Evolutionary conservation across 352 stramenopile species (phyloP), one percentile per base, ranked within the genome.

Genomic region (Globisporangium parvum): DNA sequence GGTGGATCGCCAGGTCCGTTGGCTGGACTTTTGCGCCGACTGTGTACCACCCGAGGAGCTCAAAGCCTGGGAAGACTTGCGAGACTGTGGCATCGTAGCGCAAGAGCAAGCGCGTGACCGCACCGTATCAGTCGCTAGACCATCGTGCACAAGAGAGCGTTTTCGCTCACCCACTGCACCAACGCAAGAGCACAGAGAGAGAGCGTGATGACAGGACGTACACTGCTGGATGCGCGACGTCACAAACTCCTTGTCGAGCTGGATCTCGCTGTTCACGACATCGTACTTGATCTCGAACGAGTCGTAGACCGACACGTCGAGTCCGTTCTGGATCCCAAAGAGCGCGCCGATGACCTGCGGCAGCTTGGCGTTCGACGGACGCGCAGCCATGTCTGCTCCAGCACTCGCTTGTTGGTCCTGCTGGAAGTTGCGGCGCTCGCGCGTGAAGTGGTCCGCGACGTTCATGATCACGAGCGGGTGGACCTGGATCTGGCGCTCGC

Each of bases 371-470:
- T 74, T 45, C 67, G 26, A 31, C 26, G 26, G 26, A 31, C 26
- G 26, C 26, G 26, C 26, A 11, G 20, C 40, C 14, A 12, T 18
- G 40, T 10, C 20, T 23, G 40, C 40, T 23, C 6, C 20, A 45
- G 48, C 17, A 28, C 23, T 14, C 9, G 35, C 39, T 24, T 48
- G 20, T 39, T 63, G 55, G 21, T 52, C 50, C 48, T 75, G 58
- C 60, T 78, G 71, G 60, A 73, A 77, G 53, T 78, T 75, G 62
- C 74, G 76, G 55, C 84, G 77, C 65, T 85, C 74, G 31, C 93
- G 88, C 51, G 95, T 98, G 65, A 95, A 96, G 70, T 98, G 95
- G 70, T 98, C 95, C 0, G 89, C 88, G 56, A 98, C 88, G 68
- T 96, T 96, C 57, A 98, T 93, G 65, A 98, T 83, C 37, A 96